phyloP scores from a whole-genome alignment of 371 early-diverging fungal genomes.

The Circinella umbellata region DNA sequence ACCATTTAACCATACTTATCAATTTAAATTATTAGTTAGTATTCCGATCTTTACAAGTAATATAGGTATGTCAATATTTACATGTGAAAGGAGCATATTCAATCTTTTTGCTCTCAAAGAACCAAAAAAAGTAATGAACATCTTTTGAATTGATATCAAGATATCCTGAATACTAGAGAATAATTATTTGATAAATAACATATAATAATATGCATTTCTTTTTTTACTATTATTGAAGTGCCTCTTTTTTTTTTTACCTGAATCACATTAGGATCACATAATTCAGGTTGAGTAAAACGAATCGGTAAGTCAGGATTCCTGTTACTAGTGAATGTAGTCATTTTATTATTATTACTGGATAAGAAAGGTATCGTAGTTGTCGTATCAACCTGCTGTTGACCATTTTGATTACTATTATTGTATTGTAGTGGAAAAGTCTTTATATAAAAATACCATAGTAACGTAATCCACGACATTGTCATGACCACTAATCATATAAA shows the following conservation, averaged over 20 bases:
- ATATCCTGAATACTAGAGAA: constrained; percentile 57
- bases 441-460: too few relatives aligned
- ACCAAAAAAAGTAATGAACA: constrained; percentile 86
- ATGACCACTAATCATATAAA: too few relatives aligned
- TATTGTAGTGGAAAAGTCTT: too few relatives aligned
- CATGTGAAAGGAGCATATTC: constrained; percentile 53
- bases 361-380: background rate
- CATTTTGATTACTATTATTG: too few relatives aligned
- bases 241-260: background rate
- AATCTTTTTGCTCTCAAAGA: constrained; percentile 75
- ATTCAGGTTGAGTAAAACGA: background rate
- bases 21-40: constrained; percentile 7
- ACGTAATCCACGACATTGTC: too few relatives aligned
- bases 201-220: too few relatives aligned
- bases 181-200: too few relatives aligned
- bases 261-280: constrained; percentile 2
- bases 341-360: background rate
- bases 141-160: constrained; percentile 56
- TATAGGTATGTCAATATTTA: constrained; percentile 26
- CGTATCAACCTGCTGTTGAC: too few relatives aligned
- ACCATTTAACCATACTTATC: constrained; percentile 72
- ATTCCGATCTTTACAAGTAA: background rate
- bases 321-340: background rate
- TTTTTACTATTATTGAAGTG: background rate
- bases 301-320: background rate